Evolutionary conservation across 164 flowering plant genomes (phyloP).

Genomic region (Vitis vinifera): DNA sequence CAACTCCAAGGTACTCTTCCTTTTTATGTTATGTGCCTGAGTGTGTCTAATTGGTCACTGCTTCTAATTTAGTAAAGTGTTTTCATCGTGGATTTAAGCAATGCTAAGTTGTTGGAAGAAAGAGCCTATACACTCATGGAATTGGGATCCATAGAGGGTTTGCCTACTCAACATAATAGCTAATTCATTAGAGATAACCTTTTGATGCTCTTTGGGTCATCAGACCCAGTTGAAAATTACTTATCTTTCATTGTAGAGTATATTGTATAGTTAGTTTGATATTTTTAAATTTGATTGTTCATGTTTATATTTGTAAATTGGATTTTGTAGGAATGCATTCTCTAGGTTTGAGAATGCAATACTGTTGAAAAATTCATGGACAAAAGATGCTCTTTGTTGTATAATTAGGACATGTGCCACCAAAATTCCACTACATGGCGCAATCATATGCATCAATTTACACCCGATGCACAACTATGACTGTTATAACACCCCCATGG

Average conservation of each 20-base stretch:
- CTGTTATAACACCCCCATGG: conserved; percentile 63
- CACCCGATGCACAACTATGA: conserved; percentile 67
- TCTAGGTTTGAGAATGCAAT: too few relatives aligned
- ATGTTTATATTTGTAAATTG: conserved; percentile 1
- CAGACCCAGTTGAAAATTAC: conserved; percentile 82
- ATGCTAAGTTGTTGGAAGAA: conserved; percentile 54
- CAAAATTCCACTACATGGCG: too few relatives aligned
- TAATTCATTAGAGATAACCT: conserved; percentile 38
- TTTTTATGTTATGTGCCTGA: background rate
- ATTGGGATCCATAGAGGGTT: conserved; percentile 84
- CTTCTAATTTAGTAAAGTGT: background rate
- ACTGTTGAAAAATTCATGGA: too few relatives aligned
- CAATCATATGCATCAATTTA: too few relatives aligned
- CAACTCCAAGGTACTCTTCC: too few relatives aligned
- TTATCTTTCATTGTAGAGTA: conserved; percentile 77
- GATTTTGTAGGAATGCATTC: conserved; percentile 52
- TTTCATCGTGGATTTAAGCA: conserved; percentile 34
- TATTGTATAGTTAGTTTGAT: conserved; percentile 20
- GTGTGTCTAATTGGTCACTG: too few relatives aligned
- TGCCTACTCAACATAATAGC: conserved; percentile 57
- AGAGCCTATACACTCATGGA: conserved; percentile 58
- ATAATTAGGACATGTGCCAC: too few relatives aligned
- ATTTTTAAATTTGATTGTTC: background rate
- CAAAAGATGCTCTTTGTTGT: too few relatives aligned
- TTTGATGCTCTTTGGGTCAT: conserved; percentile 76